phyloP scores from a whole-genome alignment of 768 basidiomycete genomes.

The Multifurca ochricompacta region DNA sequence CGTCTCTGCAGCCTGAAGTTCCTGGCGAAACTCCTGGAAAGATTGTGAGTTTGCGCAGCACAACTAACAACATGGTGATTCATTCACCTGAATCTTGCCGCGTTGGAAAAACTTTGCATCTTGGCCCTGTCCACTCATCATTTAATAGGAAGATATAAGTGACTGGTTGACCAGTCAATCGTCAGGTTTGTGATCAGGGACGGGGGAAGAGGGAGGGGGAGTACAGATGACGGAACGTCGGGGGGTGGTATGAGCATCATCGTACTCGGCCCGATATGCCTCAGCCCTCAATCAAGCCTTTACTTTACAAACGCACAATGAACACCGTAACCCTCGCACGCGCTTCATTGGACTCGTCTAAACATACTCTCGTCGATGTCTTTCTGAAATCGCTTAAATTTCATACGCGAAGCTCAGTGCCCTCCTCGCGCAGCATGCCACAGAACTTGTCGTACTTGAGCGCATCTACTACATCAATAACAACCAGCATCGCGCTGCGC shows the following conservation, averaged over 20 bases:
- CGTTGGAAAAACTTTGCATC: conserved; percentile 90
- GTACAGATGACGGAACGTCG: too few species aligned
- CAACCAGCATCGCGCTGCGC: conserved; percentile 62
- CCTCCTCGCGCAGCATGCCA: conserved; percentile 33
- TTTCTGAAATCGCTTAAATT: conserved; percentile 54
- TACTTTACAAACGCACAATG: too few species aligned
- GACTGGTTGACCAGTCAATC: background rate
- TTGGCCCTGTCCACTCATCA: conserved; percentile 50
- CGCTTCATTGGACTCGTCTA: conserved; percentile 19
- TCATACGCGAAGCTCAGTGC: conserved; percentile 46
- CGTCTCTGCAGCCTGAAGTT: conserved; percentile 82
- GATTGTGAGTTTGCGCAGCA: conserved; percentile 10
- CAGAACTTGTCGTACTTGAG: conserved; percentile 54
- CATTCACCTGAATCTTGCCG: conserved; percentile 84
- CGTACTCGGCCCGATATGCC: background rate
- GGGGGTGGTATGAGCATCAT: background rate
- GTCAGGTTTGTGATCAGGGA: background rate
- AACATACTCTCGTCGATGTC: conserved; percentile 39
- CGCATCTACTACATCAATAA: conserved; percentile 72
- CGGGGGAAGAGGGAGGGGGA: too few species aligned
- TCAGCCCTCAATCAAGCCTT: too few species aligned
- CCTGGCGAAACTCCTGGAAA: conserved; percentile 76
- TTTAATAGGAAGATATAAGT: background rate
- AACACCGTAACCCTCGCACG: conserved; percentile 12
- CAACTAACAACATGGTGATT: conserved; percentile 7